These are phyloP conservation scores for Microcos paniculata DNA, from an alignment of 345 rosid genomes.

Conservation along the genomic window DNA sequence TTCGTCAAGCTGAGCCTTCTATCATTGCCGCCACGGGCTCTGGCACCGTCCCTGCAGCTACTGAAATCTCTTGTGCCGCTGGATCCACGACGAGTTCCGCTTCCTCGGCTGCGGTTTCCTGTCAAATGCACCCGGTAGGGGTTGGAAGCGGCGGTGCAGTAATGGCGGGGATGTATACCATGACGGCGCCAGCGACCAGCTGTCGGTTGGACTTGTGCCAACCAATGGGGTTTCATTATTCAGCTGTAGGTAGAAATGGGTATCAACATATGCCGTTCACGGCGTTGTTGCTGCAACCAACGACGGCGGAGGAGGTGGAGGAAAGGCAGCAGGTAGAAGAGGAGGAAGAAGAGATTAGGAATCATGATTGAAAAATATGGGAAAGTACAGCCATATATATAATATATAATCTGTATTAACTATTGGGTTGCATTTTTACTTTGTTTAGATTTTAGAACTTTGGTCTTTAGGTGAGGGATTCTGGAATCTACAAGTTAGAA, in stretches of 20 bases:
- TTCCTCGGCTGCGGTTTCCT: conserved; percentile 29
- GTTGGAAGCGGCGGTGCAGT: neutral
- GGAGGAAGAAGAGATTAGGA: conserved; percentile 21
- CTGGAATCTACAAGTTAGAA: neutral
- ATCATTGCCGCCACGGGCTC: conserved; percentile 58
- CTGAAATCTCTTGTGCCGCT: conserved; percentile 31
- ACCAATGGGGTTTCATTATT: conserved; percentile 25
- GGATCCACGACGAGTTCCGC: conserved; percentile 24
- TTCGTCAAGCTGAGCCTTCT: conserved; percentile 52
- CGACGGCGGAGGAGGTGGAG: conserved; percentile 23
- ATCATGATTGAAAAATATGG: conserved; percentile 4
- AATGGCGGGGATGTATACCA: conserved; percentile 18
- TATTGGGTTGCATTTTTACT: neutral
- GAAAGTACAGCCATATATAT: neutral
- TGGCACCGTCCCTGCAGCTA: conserved; percentile 44
- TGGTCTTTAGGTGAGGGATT: neutral
- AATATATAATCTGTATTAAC: neutral
- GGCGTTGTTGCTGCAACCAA: conserved; percentile 50
- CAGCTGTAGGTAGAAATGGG: conserved; percentile 21
- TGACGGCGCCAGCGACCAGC: conserved; percentile 31
- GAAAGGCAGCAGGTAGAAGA: conserved; percentile 12
- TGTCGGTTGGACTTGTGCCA: conserved; percentile 45
- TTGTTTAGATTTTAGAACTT: neutral
- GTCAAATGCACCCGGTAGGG: conserved; percentile 23
- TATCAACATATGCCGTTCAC: conserved; percentile 60